Percentiles rank a stretch among this genome's conserved stretches.
phyloP scores from a whole-genome alignment of 805 yeast species.

The Ogataea nakhonphanomensis region DNA sequence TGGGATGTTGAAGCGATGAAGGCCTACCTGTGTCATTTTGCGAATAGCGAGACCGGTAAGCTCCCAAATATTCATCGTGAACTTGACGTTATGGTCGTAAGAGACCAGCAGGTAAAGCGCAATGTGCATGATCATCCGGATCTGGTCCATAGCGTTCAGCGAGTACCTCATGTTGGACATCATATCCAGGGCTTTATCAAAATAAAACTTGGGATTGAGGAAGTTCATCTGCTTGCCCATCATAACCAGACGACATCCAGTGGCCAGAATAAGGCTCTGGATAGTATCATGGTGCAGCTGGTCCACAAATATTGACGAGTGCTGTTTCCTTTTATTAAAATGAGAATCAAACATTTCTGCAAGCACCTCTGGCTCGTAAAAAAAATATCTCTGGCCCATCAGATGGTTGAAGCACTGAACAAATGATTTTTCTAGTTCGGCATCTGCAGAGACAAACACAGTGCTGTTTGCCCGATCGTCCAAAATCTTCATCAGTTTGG shows the following conservation, averaged over 20 bases:
- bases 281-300: conserved; percentile 7
- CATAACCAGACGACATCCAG: conserved; percentile 15
- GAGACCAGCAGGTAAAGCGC: conserved; percentile 17
- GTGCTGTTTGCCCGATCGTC: conserved; percentile 4
- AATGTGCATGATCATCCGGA: conserved; percentile 16
- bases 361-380: conserved; percentile 12
- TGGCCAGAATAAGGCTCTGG: conserved; percentile 12
- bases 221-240: conserved; percentile 8
- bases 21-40: conserved; percentile 16
- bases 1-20: conserved; percentile 14
- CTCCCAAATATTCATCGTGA: conserved; percentile 21
- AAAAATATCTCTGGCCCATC: conserved; percentile 16
- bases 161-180: conserved; percentile 3
- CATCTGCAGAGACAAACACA: neutral
- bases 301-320: conserved; percentile 3
- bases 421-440: conserved; percentile 8
- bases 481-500: conserved; percentile 5
- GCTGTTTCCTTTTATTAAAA: neutral
- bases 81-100: conserved; percentile 14
- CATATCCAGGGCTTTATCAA: conserved; percentile 12
- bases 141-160: conserved; percentile 13
- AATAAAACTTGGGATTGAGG: conserved; percentile 14
- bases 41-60: conserved; percentile 17
- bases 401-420: conserved; percentile 11
- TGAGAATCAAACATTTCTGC: conserved; percentile 8